phyloP scores from a whole-genome alignment of 345 rosid genomes.

The Sisymbrium irio region DNA sequence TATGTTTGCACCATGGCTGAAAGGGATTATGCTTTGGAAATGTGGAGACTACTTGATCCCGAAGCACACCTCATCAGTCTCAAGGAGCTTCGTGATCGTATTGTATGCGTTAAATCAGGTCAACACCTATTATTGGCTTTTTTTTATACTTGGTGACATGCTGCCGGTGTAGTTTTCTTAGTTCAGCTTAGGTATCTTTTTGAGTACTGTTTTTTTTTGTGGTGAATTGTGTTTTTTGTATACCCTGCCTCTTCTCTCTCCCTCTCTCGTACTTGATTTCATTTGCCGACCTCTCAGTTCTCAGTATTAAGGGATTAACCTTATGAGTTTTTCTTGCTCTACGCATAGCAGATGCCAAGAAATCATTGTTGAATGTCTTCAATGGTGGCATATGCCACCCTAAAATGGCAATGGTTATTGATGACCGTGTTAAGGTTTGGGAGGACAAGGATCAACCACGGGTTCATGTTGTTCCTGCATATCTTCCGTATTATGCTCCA shows the following conservation, averaged over 20 bases:
- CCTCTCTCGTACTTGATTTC: conserved; percentile 10
- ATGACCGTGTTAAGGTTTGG: conserved; percentile 96
- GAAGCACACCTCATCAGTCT: conserved; percentile 70
- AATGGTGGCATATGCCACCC: conserved; percentile 90
- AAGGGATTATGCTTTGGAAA: conserved; percentile 98
- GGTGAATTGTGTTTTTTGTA: background rate
- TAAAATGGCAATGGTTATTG: conserved; percentile 99
- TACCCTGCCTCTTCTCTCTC: background rate
- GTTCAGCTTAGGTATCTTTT: background rate
- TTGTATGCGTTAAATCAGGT: conserved; percentile 96
- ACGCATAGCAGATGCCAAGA: conserved; percentile 59
- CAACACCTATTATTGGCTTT: conserved; percentile 27
- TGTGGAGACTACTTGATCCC: conserved; percentile 99
- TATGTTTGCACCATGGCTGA: conserved; percentile 99
- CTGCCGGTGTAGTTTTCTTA: too few relatives aligned
- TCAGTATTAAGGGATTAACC: background rate
- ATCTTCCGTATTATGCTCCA: conserved; percentile 94
- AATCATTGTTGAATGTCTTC: conserved; percentile 83
- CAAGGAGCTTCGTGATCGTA: conserved; percentile 73
- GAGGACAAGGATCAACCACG: conserved; percentile 98
- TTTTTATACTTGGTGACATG: background rate
- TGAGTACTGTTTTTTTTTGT: background rate
- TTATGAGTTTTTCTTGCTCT: conserved; percentile 14
- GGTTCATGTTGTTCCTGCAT: conserved; percentile 94
- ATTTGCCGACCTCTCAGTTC: conserved; percentile 18